phyloP scores from a whole-genome alignment of 129 eudicot genomes.

The Centrapalus pauciflorus region DNA sequence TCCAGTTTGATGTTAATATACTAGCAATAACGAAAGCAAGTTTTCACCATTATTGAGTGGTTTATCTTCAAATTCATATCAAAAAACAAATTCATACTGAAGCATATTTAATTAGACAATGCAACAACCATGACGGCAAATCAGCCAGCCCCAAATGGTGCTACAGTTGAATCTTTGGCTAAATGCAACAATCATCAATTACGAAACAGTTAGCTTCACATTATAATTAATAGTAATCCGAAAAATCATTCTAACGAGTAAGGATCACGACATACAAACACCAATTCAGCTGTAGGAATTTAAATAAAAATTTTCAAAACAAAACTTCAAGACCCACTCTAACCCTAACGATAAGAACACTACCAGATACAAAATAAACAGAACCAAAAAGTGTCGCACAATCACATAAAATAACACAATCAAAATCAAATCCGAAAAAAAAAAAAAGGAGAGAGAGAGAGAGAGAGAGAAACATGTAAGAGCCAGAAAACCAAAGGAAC shows the following conservation, averaged over 20 bases:
- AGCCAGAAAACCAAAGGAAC: background rate
- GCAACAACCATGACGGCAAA: too few relatives aligned
- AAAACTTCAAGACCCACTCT: conserved; percentile 10
- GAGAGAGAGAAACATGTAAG: background rate
- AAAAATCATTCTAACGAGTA: background rate
- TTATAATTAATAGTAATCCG: background rate
- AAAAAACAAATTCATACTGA: background rate
- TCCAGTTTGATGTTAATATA: background rate
- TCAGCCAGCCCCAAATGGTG: background rate
- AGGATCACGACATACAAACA: background rate
- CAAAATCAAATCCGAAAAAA: background rate
- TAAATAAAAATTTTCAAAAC: background rate
- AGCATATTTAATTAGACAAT: background rate
- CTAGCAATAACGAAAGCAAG: background rate
- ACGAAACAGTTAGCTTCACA: background rate
- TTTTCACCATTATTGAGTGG: background rate
- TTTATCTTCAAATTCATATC: background rate
- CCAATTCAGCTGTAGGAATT: background rate
- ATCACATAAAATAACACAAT: conserved; percentile 18
- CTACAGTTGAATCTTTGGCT: background rate
- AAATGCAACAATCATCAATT: background rate
- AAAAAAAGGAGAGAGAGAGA: too few relatives aligned
- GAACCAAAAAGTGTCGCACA: background rate
- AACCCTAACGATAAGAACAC: conserved; percentile 6
- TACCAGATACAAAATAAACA: conserved; percentile 4